These are phyloP conservation scores for Candida sp. DNA, from an alignment of 1,139 yeast species.

Conservation along the genomic window DNA sequence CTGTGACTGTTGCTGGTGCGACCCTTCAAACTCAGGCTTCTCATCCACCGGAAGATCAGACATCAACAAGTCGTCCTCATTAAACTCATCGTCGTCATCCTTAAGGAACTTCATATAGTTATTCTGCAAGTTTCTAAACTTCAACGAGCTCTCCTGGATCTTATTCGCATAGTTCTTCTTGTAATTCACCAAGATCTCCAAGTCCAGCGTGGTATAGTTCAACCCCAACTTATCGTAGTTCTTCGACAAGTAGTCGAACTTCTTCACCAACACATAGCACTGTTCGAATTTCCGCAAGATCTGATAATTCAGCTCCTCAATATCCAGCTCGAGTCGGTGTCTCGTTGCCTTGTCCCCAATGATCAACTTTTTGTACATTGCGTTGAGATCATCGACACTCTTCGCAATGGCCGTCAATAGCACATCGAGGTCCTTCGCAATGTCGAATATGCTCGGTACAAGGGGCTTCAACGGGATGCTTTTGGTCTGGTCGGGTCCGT, in stretches of 20 bases:
- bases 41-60: constrained; percentile 9
- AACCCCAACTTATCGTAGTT: constrained; percentile 36
- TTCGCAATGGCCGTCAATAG: constrained; percentile 51
- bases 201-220: constrained; percentile 51
- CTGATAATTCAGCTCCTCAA: constrained; percentile 76
- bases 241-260: constrained; percentile 56
- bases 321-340: constrained; percentile 62
- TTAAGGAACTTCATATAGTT: constrained; percentile 79
- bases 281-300: constrained; percentile 77
- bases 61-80: constrained; percentile 4
- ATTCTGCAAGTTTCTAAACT: constrained; percentile 86
- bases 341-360: constrained; percentile 88
- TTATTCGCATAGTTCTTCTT: constrained; percentile 85
- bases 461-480: constrained; percentile 53
- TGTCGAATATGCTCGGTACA: constrained; percentile 82
- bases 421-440: constrained; percentile 73
- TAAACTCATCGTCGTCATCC: constrained; percentile 64
- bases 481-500: constrained; percentile 16
- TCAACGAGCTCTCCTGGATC: constrained; percentile 78
- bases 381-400: constrained; percentile 61
- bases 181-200: constrained; percentile 75
- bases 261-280: constrained; percentile 77
- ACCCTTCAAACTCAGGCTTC: constrained; percentile 10
- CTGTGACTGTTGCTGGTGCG: constrained; percentile 30
- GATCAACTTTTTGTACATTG: constrained; percentile 78